Percentiles rank a stretch among this genome's conserved stretches.
phyloP scores from a whole-genome alignment of 1,284 basidiomycete genomes.

The Tilletia caries region DNA sequence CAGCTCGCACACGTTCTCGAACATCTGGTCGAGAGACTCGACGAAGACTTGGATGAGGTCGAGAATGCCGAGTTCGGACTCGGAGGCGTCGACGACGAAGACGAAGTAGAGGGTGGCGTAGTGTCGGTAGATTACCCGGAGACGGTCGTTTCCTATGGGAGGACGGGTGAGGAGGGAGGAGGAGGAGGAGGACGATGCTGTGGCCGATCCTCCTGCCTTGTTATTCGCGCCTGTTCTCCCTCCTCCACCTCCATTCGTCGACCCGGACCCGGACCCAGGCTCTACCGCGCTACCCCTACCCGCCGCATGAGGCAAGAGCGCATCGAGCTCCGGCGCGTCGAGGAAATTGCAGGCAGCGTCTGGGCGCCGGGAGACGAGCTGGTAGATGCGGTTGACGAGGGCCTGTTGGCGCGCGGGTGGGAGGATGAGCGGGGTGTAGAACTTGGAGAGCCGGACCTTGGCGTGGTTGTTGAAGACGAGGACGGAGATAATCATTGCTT shows the following conservation, averaged over 20 bases:
- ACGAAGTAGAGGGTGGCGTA: constrained; percentile 97
- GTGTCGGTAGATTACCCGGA: constrained; percentile 55
- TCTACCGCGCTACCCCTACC: background rate
- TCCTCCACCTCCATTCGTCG: too few relatives aligned
- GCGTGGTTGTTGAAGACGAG: constrained; percentile 80
- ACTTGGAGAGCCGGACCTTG: constrained; percentile 89
- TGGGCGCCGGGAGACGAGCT: constrained; percentile 45
- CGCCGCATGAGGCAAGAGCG: constrained; percentile 33
- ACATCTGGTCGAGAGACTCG: constrained; percentile 88
- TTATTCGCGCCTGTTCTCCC: too few relatives aligned
- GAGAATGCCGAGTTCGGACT: constrained; percentile 91
- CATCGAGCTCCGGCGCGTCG: constrained; percentile 47
- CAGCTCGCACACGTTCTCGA: constrained; percentile 97
- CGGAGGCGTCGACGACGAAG: constrained; percentile 88
- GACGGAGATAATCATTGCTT: constrained; percentile 91
- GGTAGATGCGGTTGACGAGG: constrained; percentile 46
- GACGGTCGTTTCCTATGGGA: constrained; percentile 31
- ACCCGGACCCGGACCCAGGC: background rate
- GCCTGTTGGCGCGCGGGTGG: constrained; percentile 45
- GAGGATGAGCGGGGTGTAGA: constrained; percentile 63
- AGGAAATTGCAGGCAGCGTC: constrained; percentile 50
- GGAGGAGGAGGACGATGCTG: background rate
- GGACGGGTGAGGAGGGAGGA: background rate
- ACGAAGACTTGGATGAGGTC: constrained; percentile 99
- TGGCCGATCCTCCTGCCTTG: too few relatives aligned